A percentile compares a stretch with the other conserved stretches of the same genome.
phyloP scores from a whole-genome alignment of 2,329 filamentous ascomycete species.

The Trichocomaceae sp. region DNA sequence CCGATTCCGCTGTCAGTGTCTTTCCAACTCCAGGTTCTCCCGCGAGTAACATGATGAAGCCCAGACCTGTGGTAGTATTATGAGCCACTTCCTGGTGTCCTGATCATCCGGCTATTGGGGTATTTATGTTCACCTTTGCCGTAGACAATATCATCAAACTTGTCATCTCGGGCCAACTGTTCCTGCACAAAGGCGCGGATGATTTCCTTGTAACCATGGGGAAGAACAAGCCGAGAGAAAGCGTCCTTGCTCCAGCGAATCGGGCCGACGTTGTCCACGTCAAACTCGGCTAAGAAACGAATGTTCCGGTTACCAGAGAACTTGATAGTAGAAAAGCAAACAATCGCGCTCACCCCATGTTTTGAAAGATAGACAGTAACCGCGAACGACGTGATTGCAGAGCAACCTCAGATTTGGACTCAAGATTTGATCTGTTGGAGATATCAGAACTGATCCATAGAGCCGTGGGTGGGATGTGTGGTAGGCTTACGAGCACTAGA shows the following conservation, averaged over 20 bases:
- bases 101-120: too few relatives aligned
- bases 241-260: neutral
- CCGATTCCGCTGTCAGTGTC: constrained; percentile 46
- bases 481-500: too few relatives aligned
- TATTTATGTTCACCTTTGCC: constrained; percentile 16
- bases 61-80: too few relatives aligned
- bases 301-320: too few relatives aligned
- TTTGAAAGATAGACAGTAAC: neutral
- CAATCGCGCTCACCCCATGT: too few relatives aligned
- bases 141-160: neutral
- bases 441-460: too few relatives aligned
- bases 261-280: neutral
- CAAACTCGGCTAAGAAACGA: too few relatives aligned
- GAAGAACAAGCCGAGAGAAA: neutral
- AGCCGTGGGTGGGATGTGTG: too few relatives aligned
- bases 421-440: too few relatives aligned
- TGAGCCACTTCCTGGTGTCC: too few relatives aligned
- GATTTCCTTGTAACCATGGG: neutral
- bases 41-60: constrained; percentile 15
- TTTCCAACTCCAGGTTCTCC: constrained; percentile 24
- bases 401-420: too few relatives aligned
- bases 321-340: too few relatives aligned
- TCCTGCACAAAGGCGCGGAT: neutral
- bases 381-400: neutral
- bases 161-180: neutral